These are phyloP conservation scores for Penicillium herquei DNA, from an alignment of 495 filamentous ascomycete species.

Conservation along the genomic window DNA sequence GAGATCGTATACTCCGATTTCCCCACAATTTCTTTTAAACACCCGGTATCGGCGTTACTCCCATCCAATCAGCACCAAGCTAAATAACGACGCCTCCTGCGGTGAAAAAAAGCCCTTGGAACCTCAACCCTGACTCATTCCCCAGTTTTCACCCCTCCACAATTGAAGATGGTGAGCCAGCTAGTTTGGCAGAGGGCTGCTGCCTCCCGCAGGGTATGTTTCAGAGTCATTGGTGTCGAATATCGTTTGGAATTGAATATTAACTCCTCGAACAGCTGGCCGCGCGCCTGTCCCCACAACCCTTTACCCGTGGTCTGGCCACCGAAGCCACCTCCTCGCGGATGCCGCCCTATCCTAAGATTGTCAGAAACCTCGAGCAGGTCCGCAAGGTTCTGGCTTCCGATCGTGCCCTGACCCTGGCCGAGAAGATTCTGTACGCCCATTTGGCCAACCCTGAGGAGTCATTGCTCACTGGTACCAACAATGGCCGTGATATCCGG, in stretches of 20 bases:
- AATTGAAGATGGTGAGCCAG: slow-evolving; percentile 36
- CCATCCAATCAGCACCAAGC: slow-evolving; percentile 20
- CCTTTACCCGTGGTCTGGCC: slow-evolving; percentile 28
- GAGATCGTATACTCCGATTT: background rate
- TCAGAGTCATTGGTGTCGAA: background rate
- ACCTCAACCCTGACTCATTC: slow-evolving; percentile 21
- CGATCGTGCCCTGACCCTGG: slow-evolving; percentile 71
- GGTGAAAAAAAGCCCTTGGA: slow-evolving; percentile 17
- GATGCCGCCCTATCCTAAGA: slow-evolving; percentile 32
- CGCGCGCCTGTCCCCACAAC: slow-evolving; percentile 29
- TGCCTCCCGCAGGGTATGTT: slow-evolving; percentile 33
- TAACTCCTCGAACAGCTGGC: slow-evolving; percentile 18
- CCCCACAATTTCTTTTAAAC: slow-evolving; percentile 12
- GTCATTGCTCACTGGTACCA: slow-evolving; percentile 44
- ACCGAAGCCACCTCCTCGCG: slow-evolving; percentile 32
- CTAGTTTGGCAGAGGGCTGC: slow-evolving; percentile 33
- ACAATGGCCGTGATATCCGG: slow-evolving; percentile 73
- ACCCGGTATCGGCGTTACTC: slow-evolving; percentile 24
- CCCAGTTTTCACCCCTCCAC: slow-evolving; percentile 18
- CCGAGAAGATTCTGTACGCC: slow-evolving; percentile 97
- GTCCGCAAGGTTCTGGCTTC: slow-evolving; percentile 30
- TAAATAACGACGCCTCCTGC: slow-evolving; percentile 23
- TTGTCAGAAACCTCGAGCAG: slow-evolving; percentile 31
- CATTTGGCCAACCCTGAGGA: slow-evolving; percentile 77
- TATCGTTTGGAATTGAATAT: background rate